Evolutionary conservation across 2,329 filamentous ascomycete genomes (phyloP), one percentile per base, ranked within the genome.

Genomic region (Alternaria incomplexa): DNA sequence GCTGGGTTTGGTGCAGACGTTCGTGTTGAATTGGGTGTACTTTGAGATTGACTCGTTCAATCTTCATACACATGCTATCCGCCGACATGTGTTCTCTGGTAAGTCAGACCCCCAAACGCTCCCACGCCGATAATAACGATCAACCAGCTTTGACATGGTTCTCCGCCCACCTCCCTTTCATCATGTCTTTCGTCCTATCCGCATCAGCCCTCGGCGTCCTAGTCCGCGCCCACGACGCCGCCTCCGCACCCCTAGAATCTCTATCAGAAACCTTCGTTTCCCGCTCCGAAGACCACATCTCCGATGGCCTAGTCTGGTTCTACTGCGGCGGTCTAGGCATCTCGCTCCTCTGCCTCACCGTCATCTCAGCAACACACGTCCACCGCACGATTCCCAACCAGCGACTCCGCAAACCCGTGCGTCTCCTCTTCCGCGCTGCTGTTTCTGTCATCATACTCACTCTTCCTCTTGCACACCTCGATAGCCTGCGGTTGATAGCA

Each of bases 321-420:
- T 90, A 90, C 75, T 90, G 88, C 74, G 83, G 81, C n/a, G 88
- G 89, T 1, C 81, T 90, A 3, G 87, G 85, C 23, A 78, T 88
- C 13, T 83, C 87, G 0, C 77, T 90, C 6, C 72, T 84, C 11
- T 83, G 79, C 68, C 89, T 89, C 84, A 77, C 79, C 28, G 65
- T 85, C 56, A 89, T 90, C 52, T 84, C 86, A 1, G 70, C 84
- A 17, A 81, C 81, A 12, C 88, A 90, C 71, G 79, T 84, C 40
- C 88, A 90, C 78, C 87, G 86, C 65, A 80, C 83, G 23, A 79
- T 85, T 15, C 76, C 82, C 3, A 81, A 81, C 6, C 81, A 84
- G 26, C 85, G 86, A 3, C 75, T 86, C 63, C 79, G 78, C 56
- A 88, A 88, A 73, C 75, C 77, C 36, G 79, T 78, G n/a, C 84